Evolutionary conservation across 1,284 basidiomycete species (phyloP).

Genomic region (Schizopora paradoxa): DNA sequence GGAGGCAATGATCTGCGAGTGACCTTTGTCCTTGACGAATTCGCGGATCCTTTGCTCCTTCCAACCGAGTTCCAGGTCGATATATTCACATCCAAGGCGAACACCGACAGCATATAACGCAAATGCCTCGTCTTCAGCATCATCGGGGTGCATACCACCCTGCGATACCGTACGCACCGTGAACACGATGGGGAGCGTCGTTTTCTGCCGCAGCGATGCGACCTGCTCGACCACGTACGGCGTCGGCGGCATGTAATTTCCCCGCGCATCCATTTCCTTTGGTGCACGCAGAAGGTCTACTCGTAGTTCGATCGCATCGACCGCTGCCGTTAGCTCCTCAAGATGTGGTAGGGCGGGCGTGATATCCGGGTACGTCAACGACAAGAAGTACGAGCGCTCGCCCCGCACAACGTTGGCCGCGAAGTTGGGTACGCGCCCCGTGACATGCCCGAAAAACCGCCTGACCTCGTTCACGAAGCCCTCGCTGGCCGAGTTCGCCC

Average conservation of each 20-base stretch:
- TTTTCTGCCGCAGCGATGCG: constrained; percentile 71
- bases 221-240: constrained; percentile 82
- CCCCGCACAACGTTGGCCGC: constrained; percentile 53
- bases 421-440: constrained; percentile 67
- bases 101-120: constrained; percentile 78
- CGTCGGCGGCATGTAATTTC: constrained; percentile 59
- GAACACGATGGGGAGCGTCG: constrained; percentile 85
- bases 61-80: constrained; percentile 88
- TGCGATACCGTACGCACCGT: constrained; percentile 87
- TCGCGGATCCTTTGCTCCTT: constrained; percentile 58
- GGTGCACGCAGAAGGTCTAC: constrained; percentile 80
- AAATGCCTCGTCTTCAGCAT: constrained; percentile 68
- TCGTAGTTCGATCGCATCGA: constrained; percentile 89
- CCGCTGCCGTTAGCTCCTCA: constrained; percentile 74
- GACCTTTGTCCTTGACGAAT: constrained; percentile 61
- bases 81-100: constrained; percentile 84
- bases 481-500: constrained; percentile 23
- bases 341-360: constrained; percentile 66
- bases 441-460: constrained; percentile 88
- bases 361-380: constrained; percentile 88
- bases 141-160: constrained; percentile 89
- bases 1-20: constrained; percentile 82
- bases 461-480: constrained; percentile 44
- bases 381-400: constrained; percentile 83
- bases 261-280: constrained; percentile 39